Evolutionary conservation across 164 flowering plant genomes (phyloP).

Genomic region (Chimonanthus salicifolius): DNA sequence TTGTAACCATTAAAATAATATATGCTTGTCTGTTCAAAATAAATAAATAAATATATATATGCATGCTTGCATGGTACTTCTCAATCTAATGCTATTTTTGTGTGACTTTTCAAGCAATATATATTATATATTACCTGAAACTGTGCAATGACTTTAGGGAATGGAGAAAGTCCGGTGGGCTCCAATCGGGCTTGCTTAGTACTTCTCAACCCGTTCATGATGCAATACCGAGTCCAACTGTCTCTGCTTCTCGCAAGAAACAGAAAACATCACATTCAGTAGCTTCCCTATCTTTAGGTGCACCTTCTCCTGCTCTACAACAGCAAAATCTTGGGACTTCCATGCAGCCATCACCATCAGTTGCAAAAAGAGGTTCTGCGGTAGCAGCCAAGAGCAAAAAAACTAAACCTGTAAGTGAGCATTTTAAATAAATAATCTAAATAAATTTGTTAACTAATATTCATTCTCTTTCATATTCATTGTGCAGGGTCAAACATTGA

Average conservation of each 20-base stretch:
- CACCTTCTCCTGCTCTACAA: conserved; percentile 37
- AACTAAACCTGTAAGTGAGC: conserved; percentile 44
- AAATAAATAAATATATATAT: too few species aligned
- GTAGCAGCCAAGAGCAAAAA: conserved; percentile 37
- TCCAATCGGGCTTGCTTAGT: too few species aligned
- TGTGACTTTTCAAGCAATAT: too few species aligned
- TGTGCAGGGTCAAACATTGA: conserved; percentile 22
- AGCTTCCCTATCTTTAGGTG: conserved; percentile 36
- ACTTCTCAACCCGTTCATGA: conserved; percentile 38
- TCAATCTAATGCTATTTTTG: too few species aligned
- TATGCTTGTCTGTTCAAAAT: too few species aligned
- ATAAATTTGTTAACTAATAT: neutral
- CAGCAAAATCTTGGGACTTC: conserved; percentile 31
- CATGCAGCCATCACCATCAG: conserved; percentile 42
- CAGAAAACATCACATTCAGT: conserved; percentile 57
- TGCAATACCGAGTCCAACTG: conserved; percentile 60
- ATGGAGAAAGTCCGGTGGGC: too few species aligned
- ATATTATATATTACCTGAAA: too few species aligned
- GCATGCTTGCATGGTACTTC: too few species aligned
- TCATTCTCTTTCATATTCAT: neutral
- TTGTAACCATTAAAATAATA: too few species aligned
- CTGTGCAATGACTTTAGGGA: too few species aligned
- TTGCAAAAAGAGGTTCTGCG: conserved; percentile 17
- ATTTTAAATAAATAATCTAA: conserved; percentile 1
- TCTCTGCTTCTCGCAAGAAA: conserved; percentile 80